phyloP scores from a whole-genome alignment of 805 yeast species.

The Lachancea meyersii region DNA sequence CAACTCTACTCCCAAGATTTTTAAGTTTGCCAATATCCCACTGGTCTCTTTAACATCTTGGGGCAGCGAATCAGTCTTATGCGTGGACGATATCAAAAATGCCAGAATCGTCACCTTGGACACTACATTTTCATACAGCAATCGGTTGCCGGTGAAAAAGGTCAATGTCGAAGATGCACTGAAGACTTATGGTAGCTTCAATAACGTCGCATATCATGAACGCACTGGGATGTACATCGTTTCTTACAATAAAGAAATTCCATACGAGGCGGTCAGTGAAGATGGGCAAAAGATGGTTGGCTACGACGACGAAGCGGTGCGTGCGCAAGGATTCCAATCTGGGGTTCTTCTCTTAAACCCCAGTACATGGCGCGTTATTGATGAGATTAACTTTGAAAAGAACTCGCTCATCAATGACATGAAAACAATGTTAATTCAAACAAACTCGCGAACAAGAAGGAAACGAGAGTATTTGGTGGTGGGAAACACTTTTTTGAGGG shows the following conservation, averaged over 20 bases:
- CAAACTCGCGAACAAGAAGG: slow-evolving; percentile 35
- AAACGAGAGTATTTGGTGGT: slow-evolving; percentile 63
- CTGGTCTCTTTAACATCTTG: slow-evolving; percentile 50
- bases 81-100: slow-evolving; percentile 61
- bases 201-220: slow-evolving; percentile 64
- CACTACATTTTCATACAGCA: slow-evolving; percentile 44
- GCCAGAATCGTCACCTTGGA: slow-evolving; percentile 49
- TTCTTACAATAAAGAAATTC: slow-evolving; percentile 52
- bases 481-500: slow-evolving; percentile 71
- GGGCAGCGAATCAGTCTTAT: slow-evolving; percentile 46
- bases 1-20: slow-evolving; percentile 57
- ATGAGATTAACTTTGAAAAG: slow-evolving; percentile 56
- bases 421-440: slow-evolving; percentile 33
- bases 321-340: slow-evolving; percentile 55
- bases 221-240: slow-evolving; percentile 54
- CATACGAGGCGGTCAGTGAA: slow-evolving; percentile 65
- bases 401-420: slow-evolving; percentile 49
- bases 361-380: slow-evolving; percentile 68
- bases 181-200: slow-evolving; percentile 42
- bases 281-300: slow-evolving; percentile 65
- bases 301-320: slow-evolving; percentile 38
- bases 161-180: slow-evolving; percentile 39
- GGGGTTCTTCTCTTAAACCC: slow-evolving; percentile 65
- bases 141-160: slow-evolving; percentile 52
- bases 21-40: slow-evolving; percentile 59